Evolutionary conservation across 2,329 filamentous ascomycete species (phyloP).

Genomic region (Blastomyces gilchristii): DNA sequence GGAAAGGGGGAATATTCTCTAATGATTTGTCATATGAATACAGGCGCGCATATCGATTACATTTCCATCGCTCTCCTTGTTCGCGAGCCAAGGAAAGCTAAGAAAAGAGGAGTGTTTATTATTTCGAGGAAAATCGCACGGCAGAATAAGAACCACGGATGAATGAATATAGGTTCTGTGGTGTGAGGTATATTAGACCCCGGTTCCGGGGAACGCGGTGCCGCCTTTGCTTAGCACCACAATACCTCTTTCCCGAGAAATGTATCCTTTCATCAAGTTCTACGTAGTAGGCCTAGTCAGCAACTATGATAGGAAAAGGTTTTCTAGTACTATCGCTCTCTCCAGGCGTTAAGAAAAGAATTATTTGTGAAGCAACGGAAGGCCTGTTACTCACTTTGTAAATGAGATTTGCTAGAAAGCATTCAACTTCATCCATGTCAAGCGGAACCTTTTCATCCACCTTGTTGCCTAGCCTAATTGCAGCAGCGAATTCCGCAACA

Average conservation of each 20-base stretch:
- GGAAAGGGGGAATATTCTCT: too few relatives aligned
- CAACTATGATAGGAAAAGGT: background rate
- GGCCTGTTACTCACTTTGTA: slow-evolving; percentile 62
- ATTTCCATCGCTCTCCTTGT: too few relatives aligned
- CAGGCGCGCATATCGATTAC: too few relatives aligned
- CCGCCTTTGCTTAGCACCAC: slow-evolving; percentile 88
- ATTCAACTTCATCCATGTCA: slow-evolving; percentile 90
- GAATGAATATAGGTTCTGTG: too few relatives aligned
- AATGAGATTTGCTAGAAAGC: slow-evolving; percentile 88
- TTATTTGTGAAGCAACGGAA: slow-evolving; percentile 12
- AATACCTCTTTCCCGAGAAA: slow-evolving; percentile 77
- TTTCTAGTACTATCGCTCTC: background rate
- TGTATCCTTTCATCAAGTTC: slow-evolving; percentile 97
- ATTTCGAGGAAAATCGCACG: too few relatives aligned
- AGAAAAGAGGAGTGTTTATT: too few relatives aligned
- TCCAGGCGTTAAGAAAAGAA: background rate
- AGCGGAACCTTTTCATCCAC: slow-evolving; percentile 46
- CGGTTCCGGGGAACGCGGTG: slow-evolving; percentile 79
- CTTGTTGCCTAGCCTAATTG: slow-evolving; percentile 61
- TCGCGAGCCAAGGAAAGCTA: too few relatives aligned
- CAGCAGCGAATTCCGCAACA: slow-evolving; percentile 73
- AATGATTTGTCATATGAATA: too few relatives aligned
- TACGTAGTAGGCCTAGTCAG: slow-evolving; percentile 32
- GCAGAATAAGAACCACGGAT: too few relatives aligned
- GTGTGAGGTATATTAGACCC: slow-evolving; percentile 38